Base-by-base conservation (phyloP, 805 yeast species). In the Kuraishia cidri region DNA sequence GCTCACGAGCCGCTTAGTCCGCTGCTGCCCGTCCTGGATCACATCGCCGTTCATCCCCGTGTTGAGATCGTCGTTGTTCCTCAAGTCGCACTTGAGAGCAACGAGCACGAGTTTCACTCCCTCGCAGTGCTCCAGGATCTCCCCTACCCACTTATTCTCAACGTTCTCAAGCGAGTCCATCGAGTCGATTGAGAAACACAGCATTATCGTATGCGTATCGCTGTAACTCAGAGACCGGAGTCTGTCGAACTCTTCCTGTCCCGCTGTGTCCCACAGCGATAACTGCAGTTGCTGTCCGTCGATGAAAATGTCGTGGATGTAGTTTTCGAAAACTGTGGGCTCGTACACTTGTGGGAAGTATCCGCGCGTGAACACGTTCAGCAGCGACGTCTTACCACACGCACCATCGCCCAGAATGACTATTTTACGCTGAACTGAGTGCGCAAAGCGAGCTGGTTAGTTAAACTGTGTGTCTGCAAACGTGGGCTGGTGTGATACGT, bases 321-420 rank as follows among this genome's bases (percentile, higher is more conserved):
- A 90, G 62, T 90, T 90, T 54, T 90, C 97, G 59, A 92, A 90
- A 24, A 90, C 97, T 1, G 98, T 90, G 17, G 98, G 98, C 52
- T 88, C 98, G 57, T 90, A 90, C 14, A 90, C 97, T 54, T 92
- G 96, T 6, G 97, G 97, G 63, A 90, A 90, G 58, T 90, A 92
- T 2, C 98, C 98, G 46, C 96, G 68, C 5, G 98, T 92, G 62
- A 90, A 92, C 41, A 92, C 96, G 54, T 90, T 92, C 50, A 90
- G 66, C 34, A 92, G 66, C 8, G 97, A 88, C 2, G 98, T 90
- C 56, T 90, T 90, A 59, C 98, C 98, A 64, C 97, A 90, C 15
- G 97, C 97, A 74, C 97, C 97, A 60, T 90, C 97, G 32, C 97
- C 97, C 18, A 90, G 66, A 40, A 88, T 88, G 47, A 88, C 97